phyloP scores from a whole-genome alignment of 805 yeast genomes.

The Pichia ethanolica region DNA sequence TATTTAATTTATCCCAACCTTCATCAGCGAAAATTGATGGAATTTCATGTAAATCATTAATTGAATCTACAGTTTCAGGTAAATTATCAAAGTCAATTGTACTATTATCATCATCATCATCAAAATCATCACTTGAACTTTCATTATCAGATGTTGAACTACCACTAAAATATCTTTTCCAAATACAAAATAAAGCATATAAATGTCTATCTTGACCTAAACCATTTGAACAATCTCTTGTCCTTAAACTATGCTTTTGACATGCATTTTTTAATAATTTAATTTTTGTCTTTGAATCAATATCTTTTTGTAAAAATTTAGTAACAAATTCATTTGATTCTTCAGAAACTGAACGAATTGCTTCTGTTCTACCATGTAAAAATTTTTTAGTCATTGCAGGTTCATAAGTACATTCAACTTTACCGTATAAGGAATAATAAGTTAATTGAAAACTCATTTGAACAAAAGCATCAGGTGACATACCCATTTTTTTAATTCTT shows the following conservation, averaged over 20 bases:
- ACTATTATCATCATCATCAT: slow-evolving; percentile 19
- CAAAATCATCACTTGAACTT: slow-evolving; percentile 15
- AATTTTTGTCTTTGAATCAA: slow-evolving; percentile 52
- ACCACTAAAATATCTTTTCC: slow-evolving; percentile 53
- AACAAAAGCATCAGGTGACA: slow-evolving; percentile 89
- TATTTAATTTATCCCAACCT: slow-evolving; percentile 84
- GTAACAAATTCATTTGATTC: slow-evolving; percentile 79
- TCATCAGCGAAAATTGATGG: slow-evolving; percentile 77
- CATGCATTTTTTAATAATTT: slow-evolving; percentile 63
- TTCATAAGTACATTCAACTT: slow-evolving; percentile 88
- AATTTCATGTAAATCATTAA: slow-evolving; percentile 31
- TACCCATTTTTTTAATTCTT: slow-evolving; percentile 73
- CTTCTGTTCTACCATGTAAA: slow-evolving; percentile 89
- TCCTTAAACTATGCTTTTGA: slow-evolving; percentile 54
- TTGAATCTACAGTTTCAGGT: slow-evolving; percentile 17
- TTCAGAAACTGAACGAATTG: slow-evolving; percentile 74
- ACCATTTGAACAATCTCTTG: slow-evolving; percentile 65
- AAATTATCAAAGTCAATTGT: slow-evolving; percentile 25
- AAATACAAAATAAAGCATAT: slow-evolving; percentile 79
- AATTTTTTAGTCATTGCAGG: slow-evolving; percentile 93
- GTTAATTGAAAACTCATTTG: slow-evolving; percentile 80
- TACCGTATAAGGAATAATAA: slow-evolving; percentile 71
- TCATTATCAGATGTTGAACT: not conserved
- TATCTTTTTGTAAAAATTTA: slow-evolving; percentile 65
- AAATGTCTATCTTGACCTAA: slow-evolving; percentile 90